Evolutionary conservation across 306 rosid genomes (phyloP).

Genomic region (Glycine latifolia): DNA sequence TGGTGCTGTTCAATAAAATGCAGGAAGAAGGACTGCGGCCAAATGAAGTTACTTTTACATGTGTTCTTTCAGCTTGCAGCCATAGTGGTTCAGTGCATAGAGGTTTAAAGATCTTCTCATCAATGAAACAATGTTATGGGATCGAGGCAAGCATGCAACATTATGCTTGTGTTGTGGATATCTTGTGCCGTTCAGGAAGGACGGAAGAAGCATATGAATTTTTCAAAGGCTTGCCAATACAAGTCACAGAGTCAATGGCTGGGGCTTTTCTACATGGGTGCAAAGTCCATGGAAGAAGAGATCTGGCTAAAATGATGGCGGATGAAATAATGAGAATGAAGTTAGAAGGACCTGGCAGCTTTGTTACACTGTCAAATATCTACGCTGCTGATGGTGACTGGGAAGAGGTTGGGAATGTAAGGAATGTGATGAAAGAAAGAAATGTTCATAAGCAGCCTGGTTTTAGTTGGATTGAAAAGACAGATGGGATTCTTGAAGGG

Average conservation of each 20-base stretch:
- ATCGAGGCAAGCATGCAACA: slow-evolving; percentile 55
- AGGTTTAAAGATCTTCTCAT: slow-evolving; percentile 63
- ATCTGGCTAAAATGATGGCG: slow-evolving; percentile 62
- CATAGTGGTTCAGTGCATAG: slow-evolving; percentile 66
- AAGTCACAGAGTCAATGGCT: slow-evolving; percentile 60
- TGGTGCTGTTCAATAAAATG: slow-evolving; percentile 58
- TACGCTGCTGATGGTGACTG: slow-evolving; percentile 75
- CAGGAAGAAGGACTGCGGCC: slow-evolving; percentile 57
- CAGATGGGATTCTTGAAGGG: slow-evolving; percentile 16
- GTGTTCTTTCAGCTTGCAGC: slow-evolving; percentile 76
- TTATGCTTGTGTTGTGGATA: slow-evolving; percentile 71
- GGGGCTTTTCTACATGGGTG: slow-evolving; percentile 76
- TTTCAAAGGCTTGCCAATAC: slow-evolving; percentile 52
- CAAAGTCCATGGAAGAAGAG: slow-evolving; percentile 73
- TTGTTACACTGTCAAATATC: slow-evolving; percentile 68
- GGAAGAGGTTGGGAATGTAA: slow-evolving; percentile 68
- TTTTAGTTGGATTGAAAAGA: slow-evolving; percentile 59
- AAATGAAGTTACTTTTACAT: slow-evolving; percentile 66
- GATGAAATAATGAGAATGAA: slow-evolving; percentile 55
- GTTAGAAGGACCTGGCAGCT: slow-evolving; percentile 64
- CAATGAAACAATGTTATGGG: slow-evolving; percentile 59
- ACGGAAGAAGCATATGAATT: slow-evolving; percentile 70
- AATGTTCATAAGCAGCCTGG: slow-evolving; percentile 59
- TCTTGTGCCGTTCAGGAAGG: slow-evolving; percentile 73
- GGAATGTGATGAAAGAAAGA: slow-evolving; percentile 65